Percentiles rank a stretch among this genome's conserved stretches.
These are phyloP conservation scores for Boletellus ananiceps DNA, from an alignment of 768 basidiomycete species.

Conservation along the genomic window DNA sequence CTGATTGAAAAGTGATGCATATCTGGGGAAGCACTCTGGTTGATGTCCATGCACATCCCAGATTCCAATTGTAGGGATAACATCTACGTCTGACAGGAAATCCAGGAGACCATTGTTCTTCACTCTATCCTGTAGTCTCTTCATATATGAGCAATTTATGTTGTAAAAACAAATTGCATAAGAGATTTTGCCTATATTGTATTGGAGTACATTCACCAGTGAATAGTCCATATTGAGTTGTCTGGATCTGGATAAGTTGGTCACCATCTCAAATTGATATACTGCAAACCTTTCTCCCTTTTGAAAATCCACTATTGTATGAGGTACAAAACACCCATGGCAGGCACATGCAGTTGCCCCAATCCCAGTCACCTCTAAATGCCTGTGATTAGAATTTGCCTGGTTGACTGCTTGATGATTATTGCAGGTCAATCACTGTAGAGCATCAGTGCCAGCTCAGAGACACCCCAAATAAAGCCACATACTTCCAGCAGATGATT, in stretches of 20 bases:
- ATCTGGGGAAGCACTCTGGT: constrained; percentile 16
- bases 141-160: too few relatives aligned
- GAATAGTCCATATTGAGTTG: constrained; percentile 12
- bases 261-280: too few relatives aligned
- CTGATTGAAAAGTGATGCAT: constrained; percentile 24
- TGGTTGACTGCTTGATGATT: constrained; percentile 2
- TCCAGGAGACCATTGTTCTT: too few relatives aligned
- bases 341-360: not conserved
- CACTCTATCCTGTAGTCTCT: too few relatives aligned
- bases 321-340: constrained; percentile 2
- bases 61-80: constrained; percentile 18
- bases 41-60: constrained; percentile 27
- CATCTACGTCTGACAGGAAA: not conserved
- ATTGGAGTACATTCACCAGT: not conserved
- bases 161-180: not conserved
- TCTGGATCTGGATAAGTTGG: too few relatives aligned
- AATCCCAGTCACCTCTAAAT: constrained; percentile 1
- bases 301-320: not conserved
- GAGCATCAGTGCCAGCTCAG: not conserved
- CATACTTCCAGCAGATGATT: too few relatives aligned
- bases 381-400: not conserved
- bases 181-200: not conserved
- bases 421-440: not conserved
- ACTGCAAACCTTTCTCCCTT: not conserved
- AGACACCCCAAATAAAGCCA: too few relatives aligned